Evolutionary conservation across 371 early-diverging fungal genomes (phyloP), one percentile per base, ranked within the genome.

Genomic region (Mucor sp.): DNA sequence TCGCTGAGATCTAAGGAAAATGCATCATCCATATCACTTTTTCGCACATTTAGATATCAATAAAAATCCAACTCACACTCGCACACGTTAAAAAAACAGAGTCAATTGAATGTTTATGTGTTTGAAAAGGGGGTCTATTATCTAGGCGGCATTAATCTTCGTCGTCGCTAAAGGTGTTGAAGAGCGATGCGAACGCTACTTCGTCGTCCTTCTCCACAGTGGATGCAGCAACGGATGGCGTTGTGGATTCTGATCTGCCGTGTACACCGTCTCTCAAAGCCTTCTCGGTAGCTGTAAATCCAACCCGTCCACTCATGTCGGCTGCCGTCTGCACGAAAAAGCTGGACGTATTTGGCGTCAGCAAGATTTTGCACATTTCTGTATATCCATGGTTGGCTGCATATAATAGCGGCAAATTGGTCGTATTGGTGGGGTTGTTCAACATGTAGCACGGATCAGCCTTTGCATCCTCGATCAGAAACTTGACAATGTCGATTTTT

Each of bases 1-100:
- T 98, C 72, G 91, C 92, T 76, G 97, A 96, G 86, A 89, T 92
- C 78, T 98, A 96, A 93, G 41, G 41, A 57, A 21, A 50, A 50
- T 14, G 50, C 25, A 50, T 50, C 25, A 25, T 48, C 39, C 43
- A 48, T 50, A 48, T 48, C 37, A 33, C 23, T 48, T 62, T 32
- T 62, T 66, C 23, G 39, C 53, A 12, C 47, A 37, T 37, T 32
- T 59, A 60, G 59, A 68, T 59, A 55, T 39, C 60, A 69, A 64
- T 60, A 70, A 65, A 65, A 28, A 30, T 28, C 47, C 56, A 53
- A 53, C 21, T 47, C 28, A 32, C 43, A 58, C 60, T 60, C 53
- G 53, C 66, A 58, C 28, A 44, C 9, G 7, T 19, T 21, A 30
- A 19, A 44, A n/a, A 44, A 44, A 44, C 5, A 44, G 7, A 44